phyloP scores from a whole-genome alignment of 768 basidiomycete genomes.

The Russula sp. region DNA sequence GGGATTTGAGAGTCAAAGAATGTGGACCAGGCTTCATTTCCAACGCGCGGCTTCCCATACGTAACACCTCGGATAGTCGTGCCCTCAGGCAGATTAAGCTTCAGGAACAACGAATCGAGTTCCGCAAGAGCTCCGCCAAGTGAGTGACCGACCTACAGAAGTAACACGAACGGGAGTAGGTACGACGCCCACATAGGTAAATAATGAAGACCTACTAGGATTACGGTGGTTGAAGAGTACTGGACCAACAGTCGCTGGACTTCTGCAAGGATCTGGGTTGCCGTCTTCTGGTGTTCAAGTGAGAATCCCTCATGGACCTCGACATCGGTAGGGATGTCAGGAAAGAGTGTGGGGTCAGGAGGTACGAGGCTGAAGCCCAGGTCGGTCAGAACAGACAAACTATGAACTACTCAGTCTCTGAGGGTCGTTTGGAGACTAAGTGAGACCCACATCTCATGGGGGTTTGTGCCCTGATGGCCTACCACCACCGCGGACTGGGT shows the following conservation, averaged over 20 bases:
- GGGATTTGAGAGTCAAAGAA: conserved; percentile 18
- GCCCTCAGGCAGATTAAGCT: conserved; percentile 17
- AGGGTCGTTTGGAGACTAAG: background rate
- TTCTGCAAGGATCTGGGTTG: conserved; percentile 13
- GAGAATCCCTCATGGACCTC: conserved; percentile 13
- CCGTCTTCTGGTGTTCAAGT: conserved; percentile 16
- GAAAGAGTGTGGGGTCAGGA: conserved; percentile 14
- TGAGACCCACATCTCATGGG: conserved; percentile 5
- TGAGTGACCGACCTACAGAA: conserved; percentile 10
- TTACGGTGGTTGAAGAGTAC: conserved; percentile 10
- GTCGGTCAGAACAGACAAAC: conserved; percentile 14
- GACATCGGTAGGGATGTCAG: background rate
- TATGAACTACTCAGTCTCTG: background rate
- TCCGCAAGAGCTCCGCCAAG: conserved; percentile 21
- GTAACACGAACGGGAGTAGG: background rate
- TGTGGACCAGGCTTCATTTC: conserved; percentile 8
- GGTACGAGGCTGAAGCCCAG: background rate
- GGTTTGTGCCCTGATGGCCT: conserved; percentile 20
- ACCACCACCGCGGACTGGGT: conserved; percentile 17
- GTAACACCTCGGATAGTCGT: conserved; percentile 19
- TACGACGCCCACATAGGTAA: background rate
- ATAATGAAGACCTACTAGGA: conserved; percentile 7
- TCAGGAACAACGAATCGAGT: conserved; percentile 18
- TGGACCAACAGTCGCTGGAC: conserved; percentile 13
- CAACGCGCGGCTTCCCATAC: conserved; percentile 20